Conservation (phyloP, 106 monocot genomes). For the Agapanthus africanus region DNA sequence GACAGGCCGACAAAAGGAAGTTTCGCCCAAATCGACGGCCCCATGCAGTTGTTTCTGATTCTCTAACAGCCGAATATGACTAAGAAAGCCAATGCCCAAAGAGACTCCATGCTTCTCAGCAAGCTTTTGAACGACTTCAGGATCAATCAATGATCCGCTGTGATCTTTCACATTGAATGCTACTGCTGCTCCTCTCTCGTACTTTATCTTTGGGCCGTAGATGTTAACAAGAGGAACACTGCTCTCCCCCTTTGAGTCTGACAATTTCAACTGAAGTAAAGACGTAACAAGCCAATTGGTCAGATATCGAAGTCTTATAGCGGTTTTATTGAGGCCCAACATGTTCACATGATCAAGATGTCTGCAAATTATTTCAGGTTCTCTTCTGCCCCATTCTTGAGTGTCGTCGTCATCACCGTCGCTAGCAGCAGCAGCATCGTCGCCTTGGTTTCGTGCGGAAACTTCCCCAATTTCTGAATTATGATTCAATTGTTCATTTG, state of each 20-base stretch:
- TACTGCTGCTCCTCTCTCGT: slow-evolving; percentile 70
- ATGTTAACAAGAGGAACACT: slow-evolving; percentile 55
- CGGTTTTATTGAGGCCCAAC: slow-evolving; percentile 91
- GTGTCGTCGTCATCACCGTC: slow-evolving; percentile 42
- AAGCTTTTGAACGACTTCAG: slow-evolving; percentile 61
- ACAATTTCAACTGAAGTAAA: slow-evolving; percentile 59
- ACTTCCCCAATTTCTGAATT: slow-evolving; percentile 45
- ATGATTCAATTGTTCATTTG: slow-evolving; percentile 17
- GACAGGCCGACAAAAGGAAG: slow-evolving; percentile 29
- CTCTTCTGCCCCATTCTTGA: slow-evolving; percentile 61
- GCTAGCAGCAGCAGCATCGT: neutral
- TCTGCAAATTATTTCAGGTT: slow-evolving; percentile 70
- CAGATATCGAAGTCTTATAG: slow-evolving; percentile 56
- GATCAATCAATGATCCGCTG: slow-evolving; percentile 35
- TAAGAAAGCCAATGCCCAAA: slow-evolving; percentile 68
- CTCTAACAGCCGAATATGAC: slow-evolving; percentile 54
- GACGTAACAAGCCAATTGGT: slow-evolving; percentile 91
- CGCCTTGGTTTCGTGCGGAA: slow-evolving; percentile 17
- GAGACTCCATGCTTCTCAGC: slow-evolving; percentile 75
- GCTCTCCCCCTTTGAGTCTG: slow-evolving; percentile 25
- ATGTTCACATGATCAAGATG: slow-evolving; percentile 86
- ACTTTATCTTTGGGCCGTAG: slow-evolving; percentile 88
- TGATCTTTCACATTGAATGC: slow-evolving; percentile 73
- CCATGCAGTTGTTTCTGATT: slow-evolving; percentile 39
- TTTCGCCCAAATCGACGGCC: slow-evolving; percentile 23